phyloP scores from a whole-genome alignment of 75 land plant genomes.

The Cupressus sempervirens region DNA sequence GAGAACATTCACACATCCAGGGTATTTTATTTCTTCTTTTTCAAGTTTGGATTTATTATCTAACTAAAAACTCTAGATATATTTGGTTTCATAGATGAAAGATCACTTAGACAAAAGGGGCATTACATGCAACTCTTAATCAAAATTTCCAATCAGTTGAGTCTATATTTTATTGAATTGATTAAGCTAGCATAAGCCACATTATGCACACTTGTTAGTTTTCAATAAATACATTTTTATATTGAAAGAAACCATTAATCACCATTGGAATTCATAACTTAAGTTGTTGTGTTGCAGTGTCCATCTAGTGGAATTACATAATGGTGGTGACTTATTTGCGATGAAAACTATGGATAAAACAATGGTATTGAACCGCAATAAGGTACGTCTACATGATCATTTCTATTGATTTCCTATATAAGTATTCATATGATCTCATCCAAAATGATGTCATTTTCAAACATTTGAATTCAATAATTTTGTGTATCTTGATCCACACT shows the following conservation, averaged over 20 bases:
- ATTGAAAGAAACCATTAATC: not conserved
- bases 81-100: too few relatives aligned
- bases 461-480: not conserved
- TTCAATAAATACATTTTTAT: not conserved
- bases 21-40: too few relatives aligned
- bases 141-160: too few relatives aligned
- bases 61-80: too few relatives aligned
- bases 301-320: constrained; percentile 85
- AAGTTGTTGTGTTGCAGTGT: constrained; percentile 48
- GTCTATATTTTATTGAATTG: too few relatives aligned
- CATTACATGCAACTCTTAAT: too few relatives aligned
- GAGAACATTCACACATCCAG: too few relatives aligned
- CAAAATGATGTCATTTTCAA: not conserved
- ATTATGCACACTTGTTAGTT: not conserved
- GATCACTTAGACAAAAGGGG: too few relatives aligned
- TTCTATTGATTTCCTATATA: not conserved
- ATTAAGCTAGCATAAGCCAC: not conserved
- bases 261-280: not conserved
- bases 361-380: constrained; percentile 85
- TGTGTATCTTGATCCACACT: not conserved
- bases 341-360: constrained; percentile 97
- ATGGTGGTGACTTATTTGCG: constrained; percentile 71
- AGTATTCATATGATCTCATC: not conserved
- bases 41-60: too few relatives aligned
- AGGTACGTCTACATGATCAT: constrained; percentile 38